These are phyloP conservation scores for Sisymbrium irio DNA, from an alignment of 345 rosid species.

Conservation along the genomic window DNA sequence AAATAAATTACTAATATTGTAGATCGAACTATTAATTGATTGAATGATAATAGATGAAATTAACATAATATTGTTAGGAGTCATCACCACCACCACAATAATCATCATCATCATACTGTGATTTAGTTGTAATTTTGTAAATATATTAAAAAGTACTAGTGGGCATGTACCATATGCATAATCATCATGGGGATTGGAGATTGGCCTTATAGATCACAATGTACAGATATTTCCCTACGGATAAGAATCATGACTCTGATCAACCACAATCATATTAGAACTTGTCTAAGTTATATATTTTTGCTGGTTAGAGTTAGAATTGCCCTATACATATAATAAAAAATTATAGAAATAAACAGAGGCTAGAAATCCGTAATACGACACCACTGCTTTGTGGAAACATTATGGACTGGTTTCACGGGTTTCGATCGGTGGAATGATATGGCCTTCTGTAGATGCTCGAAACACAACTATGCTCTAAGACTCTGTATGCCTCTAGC, in stretches of 20 bases:
- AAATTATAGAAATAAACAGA: not conserved
- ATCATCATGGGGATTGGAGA: conserved; percentile 25
- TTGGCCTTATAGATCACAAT: not conserved
- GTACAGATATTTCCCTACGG: not conserved
- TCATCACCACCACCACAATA: conserved; percentile 8
- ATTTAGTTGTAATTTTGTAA: conserved; percentile 13
- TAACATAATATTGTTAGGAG: conserved; percentile 3
- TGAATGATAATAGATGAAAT: not conserved
- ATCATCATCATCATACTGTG: conserved; percentile 5
- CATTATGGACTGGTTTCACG: not conserved
- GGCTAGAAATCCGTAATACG: not conserved
- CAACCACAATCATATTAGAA: not conserved
- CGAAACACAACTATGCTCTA: not conserved
- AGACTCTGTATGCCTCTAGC: not conserved
- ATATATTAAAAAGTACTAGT: conserved; percentile 12
- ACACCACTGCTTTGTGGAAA: not conserved
- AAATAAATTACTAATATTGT: not conserved
- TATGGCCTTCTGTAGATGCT: not conserved
- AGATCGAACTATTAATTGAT: not conserved
- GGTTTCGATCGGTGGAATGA: not conserved
- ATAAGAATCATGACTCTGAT: conserved; percentile 4
- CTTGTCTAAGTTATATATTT: not conserved
- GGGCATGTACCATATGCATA: conserved; percentile 18
- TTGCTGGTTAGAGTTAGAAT: not conserved
- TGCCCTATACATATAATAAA: not conserved